Evolutionary conservation across 306 rosid species (phyloP), one percentile per base, ranked within the genome.

Genomic region (Arachis hypogaea): DNA sequence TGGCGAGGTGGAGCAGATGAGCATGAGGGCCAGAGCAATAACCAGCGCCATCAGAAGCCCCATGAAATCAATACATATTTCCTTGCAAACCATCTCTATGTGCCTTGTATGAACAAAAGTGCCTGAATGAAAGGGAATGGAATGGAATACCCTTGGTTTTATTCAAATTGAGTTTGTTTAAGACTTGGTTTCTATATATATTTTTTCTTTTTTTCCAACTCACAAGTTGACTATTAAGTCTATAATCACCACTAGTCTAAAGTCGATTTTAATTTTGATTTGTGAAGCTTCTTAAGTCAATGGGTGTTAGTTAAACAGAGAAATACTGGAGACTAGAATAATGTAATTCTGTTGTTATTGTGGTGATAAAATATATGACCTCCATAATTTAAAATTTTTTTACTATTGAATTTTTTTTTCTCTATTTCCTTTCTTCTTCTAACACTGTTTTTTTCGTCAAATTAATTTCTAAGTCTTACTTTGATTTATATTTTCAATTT

Each of bases 41-140:
- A 83, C 59, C 14, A 80, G 75, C 11, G 79, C 73, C 79, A 83
- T 68, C 4, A 58, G 41, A 52, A 80, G 58, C 52, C 78, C 81
- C 56, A 3, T 43, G 63, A 76, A 57, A 54, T 83, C 82, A 45
- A 73, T 28, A 40, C 80, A 72, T 0, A 59, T 0, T 52, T 66
- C 68, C 7, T 2, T 9, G 71, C 82, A 71, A 61, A 22, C 76
- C 82, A 81, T 77, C 11, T 46, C 12, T 46, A 0, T 47, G 8
- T 59, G 60, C 54, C 50, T 18, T 7, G 30, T 6, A 9, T 30
- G 7, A 57, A 36, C 65, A 29, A 30, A 72, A 7, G 63, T 41
- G 33, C 75, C 66, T 29, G 69, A 55, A 66, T 41, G 18, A 7
- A 45, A n/a, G 28, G 28, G 7, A 51, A 51, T 22, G 18, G n/a